Percentiles rank a stretch among this genome's conserved stretches.
Conservation (phyloP, 2,329 filamentous ascomycete species). For the Colletotrichum siamense region DNA sequence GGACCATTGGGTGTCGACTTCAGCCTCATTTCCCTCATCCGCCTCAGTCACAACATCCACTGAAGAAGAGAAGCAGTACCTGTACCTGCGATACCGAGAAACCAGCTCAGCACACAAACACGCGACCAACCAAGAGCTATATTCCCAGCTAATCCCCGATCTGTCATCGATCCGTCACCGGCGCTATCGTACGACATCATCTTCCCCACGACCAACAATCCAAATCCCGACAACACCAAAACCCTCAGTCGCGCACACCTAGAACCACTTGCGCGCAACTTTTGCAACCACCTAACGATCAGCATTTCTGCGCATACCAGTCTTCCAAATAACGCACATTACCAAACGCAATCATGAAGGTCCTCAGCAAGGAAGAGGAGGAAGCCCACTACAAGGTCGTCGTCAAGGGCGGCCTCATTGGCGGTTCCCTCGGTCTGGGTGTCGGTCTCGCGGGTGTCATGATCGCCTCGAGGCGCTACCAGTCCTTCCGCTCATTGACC, state of each 20-base stretch:
- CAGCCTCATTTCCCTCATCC: not conserved
- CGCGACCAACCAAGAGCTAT: not conserved
- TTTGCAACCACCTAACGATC: not conserved
- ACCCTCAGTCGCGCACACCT: not conserved
- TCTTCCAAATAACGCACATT: not conserved
- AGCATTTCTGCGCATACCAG: not conserved
- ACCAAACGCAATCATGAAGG: slow-evolving; percentile 74
- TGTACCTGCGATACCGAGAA: not conserved
- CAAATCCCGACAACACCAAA: slow-evolving; percentile 1
- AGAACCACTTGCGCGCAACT: not conserved
- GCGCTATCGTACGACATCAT: slow-evolving; percentile 15
- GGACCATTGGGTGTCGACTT: not conserved
- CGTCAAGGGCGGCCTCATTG: slow-evolving; percentile 78
- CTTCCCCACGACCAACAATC: not conserved
- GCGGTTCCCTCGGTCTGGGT: slow-evolving; percentile 71
- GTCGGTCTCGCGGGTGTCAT: slow-evolving; percentile 72
- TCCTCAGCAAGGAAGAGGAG: slow-evolving; percentile 94
- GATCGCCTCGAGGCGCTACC: slow-evolving; percentile 73
- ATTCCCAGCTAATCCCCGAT: not conserved
- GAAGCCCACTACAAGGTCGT: slow-evolving; percentile 82
- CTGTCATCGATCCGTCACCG: slow-evolving; percentile 18
- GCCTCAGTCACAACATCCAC: not conserved
- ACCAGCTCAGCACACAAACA: not conserved
- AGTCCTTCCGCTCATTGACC: slow-evolving; percentile 80
- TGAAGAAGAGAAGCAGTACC: not conserved